Base-by-base conservation (phyloP, 805 yeast species). In the Starmerella vitae region DNA sequence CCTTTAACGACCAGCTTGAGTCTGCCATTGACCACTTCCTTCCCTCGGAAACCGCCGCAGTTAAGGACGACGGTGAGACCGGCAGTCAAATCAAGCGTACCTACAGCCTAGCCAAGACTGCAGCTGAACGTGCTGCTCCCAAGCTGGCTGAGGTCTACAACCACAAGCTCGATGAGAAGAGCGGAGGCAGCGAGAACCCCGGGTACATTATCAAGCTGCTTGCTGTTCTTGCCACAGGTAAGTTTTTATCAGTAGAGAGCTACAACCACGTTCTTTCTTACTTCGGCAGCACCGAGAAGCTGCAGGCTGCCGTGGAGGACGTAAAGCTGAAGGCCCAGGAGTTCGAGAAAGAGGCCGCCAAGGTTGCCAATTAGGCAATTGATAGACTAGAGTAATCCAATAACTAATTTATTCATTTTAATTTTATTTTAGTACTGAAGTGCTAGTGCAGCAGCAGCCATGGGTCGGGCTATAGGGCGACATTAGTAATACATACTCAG, bases 1-100 rank as follows among this genome's bases (percentile, higher is more conserved):
- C 91, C 21, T 33, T 77, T 33, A 83, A 79, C 59, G 59, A 65
- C 26, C 60, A 65, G 25, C 56, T 79, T 37, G 75, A 68, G 44
- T 55, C 62, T 2, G 49, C 64, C 19, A 64, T 72, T 21, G 56
- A 61, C 29, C 58, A 57, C 26, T 62, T 66, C 46, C 62, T 71
- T 27, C 78, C 80, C 15, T 60, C 59, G n/a, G 38, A 19, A 18
- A 19, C 26, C 7, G 36, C 15, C 4, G 9, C 18, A 12, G 25
- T 3, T 20, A 15, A 14, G 10, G 32, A 34, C 17, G 28, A 6
- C 5, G 5, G 10, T n/a, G n/a, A 6, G 6, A 21, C 20, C 9
- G 21, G 33, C 21, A 24, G 36, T 26, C 36, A 47, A 37, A 21
- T 43, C 13, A 28, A 37, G 29, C 47, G 51, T 21, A 37, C 49